Base-by-base conservation (phyloP, 2,329 filamentous ascomycete genomes). In the Ascochyta lentis region DNA sequence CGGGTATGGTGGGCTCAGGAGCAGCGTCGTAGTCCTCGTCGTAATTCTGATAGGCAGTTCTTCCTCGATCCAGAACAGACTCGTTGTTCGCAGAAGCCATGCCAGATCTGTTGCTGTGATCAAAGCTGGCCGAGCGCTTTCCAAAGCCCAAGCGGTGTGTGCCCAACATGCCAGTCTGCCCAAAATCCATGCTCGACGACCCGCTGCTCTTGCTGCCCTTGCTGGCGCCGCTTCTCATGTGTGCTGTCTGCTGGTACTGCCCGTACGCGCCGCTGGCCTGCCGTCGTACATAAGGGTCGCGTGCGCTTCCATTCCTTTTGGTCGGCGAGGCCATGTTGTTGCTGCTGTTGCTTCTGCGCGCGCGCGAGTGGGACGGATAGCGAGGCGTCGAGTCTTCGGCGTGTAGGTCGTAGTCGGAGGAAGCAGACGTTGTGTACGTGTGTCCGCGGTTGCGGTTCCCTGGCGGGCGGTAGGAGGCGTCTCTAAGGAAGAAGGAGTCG, bases 1-100 rank as follows among this genome's bases (percentile, higher is more conserved):
- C 89, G 31, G 91, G 92, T 33, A 97, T 83, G 26, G 87, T 93
- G 5, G 94, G 94, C 34, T 89, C 94, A 13, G 94, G 93, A 24
- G 92, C 93, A 47, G 92, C 90, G 71, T 95, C 90, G 76, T 89
- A 87, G 66, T 89, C 85, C 65, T 83, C 80, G 63, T 82, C 79
- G 67, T 83, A 78, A 35, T 74, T 73, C 45, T 75, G 73, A 34
- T 78, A 77, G n/a, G 76, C 72, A 6, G 77, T 71, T 35, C 78
- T 71, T 15, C 77, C 77, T 56, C 79, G 72, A 42, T 77, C 75
- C 57, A 81, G 60, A 44, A 81, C 73, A 4, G 79, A 79, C 24
- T 79, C 71, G 58, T 85, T 58, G 58, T 68, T 72, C 6, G 65
- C 54, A 16, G 65, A 64, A 13, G 61, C 56, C 19, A 66, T 53